Evolutionary conservation across 2,329 filamentous ascomycete species (phyloP), one percentile per base, ranked within the genome.

Genomic region (Thelonectria discophora): DNA sequence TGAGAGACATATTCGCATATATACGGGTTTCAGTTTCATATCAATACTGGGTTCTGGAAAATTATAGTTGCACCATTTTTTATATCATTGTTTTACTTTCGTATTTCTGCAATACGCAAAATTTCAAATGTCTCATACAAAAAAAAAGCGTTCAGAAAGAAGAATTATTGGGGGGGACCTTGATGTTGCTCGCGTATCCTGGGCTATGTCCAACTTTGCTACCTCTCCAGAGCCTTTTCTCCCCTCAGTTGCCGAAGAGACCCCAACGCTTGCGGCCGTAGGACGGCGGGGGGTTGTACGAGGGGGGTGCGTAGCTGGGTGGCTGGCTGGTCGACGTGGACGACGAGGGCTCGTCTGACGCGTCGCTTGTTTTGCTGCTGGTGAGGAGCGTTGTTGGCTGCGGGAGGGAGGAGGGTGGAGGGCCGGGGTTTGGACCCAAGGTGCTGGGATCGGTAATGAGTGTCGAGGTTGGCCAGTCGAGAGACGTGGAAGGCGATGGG

Each of bases 381-480:
- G 69, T 72, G 1, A 69, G 34, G n/a, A 74, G 20, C 1, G 72
- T 74, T 1, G 71, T 73, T 8, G 65, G 65, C 32, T 47, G 62
- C 12, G 60, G 55, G 3, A n/a, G 51, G 27, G 27, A 24, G 24
- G 32, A 37, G 34, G 34, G 34, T 12, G 34, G 5, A 5, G 34
- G 11, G 12, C 12, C 34, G 8, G 34, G 12, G 15, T 30, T 12
- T 37, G 12, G 34, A 21, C 11, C 7, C 12, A 64, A 58, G 3
- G 65, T 67, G 8, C 12, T 39, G 15, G 54, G 27, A 7, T 43
- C 43, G 12, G 54, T 55, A 11, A 27, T 37, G 32, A 63, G 40
- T 3, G 65, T 64, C 15, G 63, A 64, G 11, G 62, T 65, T 2
- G 57, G 53, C 60, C 55, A 60, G 10, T 27, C 47, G 10, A 13